Evolutionary conservation across 2,329 filamentous ascomycete genomes (phyloP).

Genomic region (Aspergillus sp.): DNA sequence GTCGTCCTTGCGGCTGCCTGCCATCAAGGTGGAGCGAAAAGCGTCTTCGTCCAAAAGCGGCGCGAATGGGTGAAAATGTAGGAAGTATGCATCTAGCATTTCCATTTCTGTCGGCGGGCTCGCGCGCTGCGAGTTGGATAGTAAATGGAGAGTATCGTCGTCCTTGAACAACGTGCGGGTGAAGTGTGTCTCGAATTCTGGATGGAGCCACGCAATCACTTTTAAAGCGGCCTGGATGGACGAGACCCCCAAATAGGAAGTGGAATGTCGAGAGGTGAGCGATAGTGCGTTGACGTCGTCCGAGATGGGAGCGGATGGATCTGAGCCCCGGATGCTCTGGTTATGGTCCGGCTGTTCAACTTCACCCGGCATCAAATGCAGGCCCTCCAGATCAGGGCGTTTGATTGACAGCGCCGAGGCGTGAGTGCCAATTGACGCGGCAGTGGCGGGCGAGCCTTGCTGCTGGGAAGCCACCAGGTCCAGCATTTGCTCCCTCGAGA

Average conservation of each 20-base stretch:
- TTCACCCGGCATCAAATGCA: background rate
- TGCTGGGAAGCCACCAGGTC: conserved; percentile 42
- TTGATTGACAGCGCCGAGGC: background rate
- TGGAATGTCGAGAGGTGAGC: conserved; percentile 56
- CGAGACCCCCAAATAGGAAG: conserved; percentile 70
- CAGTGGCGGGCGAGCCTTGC: conserved; percentile 18
- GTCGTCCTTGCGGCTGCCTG: conserved; percentile 61
- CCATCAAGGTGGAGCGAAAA: conserved; percentile 63
- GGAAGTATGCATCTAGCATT: conserved; percentile 70
- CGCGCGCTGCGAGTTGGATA: too few species aligned
- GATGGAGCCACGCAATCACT: conserved; percentile 60
- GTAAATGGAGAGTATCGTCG: background rate
- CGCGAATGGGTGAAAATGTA: conserved; percentile 66
- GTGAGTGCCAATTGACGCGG: background rate
- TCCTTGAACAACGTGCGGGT: background rate
- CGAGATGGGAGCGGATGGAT: conserved; percentile 47
- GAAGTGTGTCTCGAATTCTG: conserved; percentile 37
- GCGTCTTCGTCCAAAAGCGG: conserved; percentile 70
- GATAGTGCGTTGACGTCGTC: conserved; percentile 70
- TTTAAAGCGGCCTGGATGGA: conserved; percentile 71
- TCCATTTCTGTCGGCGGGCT: conserved; percentile 46
- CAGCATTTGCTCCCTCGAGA: conserved; percentile 60
- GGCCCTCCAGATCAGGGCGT: background rate
- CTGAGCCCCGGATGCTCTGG: background rate
- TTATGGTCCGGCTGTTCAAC: background rate